A percentile compares a stretch with the other conserved stretches of the same genome.
Conservation (phyloP, 495 filamentous ascomycete genomes). For the Tuber umbilicatum region DNA sequence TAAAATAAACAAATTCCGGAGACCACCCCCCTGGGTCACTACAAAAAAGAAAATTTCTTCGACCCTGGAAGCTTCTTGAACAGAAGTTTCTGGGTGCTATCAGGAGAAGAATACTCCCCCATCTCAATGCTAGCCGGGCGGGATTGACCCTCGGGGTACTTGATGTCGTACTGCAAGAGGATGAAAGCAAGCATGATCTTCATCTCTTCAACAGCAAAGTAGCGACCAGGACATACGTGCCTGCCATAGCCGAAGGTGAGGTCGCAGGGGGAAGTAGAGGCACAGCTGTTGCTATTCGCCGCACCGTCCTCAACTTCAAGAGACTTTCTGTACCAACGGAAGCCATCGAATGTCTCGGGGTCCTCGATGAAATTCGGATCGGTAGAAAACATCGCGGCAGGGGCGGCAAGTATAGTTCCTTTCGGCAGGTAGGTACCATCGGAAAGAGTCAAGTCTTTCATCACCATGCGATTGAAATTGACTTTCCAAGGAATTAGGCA, state of each 20-base stretch:
- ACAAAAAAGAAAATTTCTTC: conserved; percentile 21
- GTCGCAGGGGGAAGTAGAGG: conserved; percentile 45
- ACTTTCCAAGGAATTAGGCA: conserved; percentile 29
- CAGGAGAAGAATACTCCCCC: conserved; percentile 43
- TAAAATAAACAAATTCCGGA: no score
- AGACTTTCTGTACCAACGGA: conserved; percentile 48
- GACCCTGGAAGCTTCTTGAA: conserved; percentile 36
- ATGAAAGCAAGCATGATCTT: conserved; percentile 48
- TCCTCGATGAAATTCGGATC: conserved; percentile 35
- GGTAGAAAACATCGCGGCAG: conserved; percentile 13
- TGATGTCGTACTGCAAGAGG: conserved; percentile 49
- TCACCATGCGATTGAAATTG: conserved; percentile 46
- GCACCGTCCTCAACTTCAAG: conserved; percentile 44
- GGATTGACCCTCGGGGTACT: conserved; percentile 44
- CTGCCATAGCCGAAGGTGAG: conserved; percentile 52
- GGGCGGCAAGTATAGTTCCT: conserved; percentile 44
- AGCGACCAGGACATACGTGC: conserved; percentile 53
- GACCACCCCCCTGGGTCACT: background rate
- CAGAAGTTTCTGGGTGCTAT: conserved; percentile 39
- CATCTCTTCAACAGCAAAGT: conserved; percentile 51
- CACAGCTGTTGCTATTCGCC: conserved; percentile 45
- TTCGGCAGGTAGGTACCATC: conserved; percentile 46
- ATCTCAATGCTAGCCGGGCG: conserved; percentile 43
- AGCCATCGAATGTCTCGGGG: conserved; percentile 50
- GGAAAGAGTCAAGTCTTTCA: conserved; percentile 45